phyloP scores from a whole-genome alignment of 306 rosid species.

The Castanopsis chinensis region DNA sequence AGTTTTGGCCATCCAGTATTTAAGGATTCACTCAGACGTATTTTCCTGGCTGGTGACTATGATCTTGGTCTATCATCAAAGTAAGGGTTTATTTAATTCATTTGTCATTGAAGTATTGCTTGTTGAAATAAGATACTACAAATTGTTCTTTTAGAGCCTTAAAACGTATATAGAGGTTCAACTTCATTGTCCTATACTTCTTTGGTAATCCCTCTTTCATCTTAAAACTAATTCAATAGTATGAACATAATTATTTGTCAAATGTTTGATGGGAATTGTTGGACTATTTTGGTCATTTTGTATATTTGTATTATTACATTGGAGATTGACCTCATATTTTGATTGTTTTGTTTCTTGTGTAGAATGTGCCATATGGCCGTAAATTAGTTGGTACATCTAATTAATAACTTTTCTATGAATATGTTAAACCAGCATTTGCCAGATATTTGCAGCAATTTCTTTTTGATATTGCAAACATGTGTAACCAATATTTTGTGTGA shows the following conservation, averaged over 20 bases:
- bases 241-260: neutral
- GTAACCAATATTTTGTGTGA: neutral
- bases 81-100: conserved; percentile 43
- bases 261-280: neutral
- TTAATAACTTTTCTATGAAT: neutral
- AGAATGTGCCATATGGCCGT: neutral
- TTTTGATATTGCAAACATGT: neutral
- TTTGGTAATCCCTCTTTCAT: too few relatives aligned
- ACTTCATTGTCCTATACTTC: neutral
- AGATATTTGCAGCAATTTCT: neutral
- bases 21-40: conserved; percentile 79
- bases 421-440: neutral
- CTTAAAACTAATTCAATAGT: neutral
- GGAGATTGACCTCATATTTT: neutral
- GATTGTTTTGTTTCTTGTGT: neutral
- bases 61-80: conserved; percentile 93
- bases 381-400: neutral
- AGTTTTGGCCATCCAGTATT: conserved; percentile 96
- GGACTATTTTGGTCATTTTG: neutral
- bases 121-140: neutral
- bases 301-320: neutral
- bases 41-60: conserved; percentile 68
- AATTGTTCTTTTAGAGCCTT: neutral
- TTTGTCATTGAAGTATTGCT: neutral
- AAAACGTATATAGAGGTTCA: neutral